Evolutionary conservation across 148 eudicot species (phyloP).

Genomic region (Dianthus caryophyllus): DNA sequence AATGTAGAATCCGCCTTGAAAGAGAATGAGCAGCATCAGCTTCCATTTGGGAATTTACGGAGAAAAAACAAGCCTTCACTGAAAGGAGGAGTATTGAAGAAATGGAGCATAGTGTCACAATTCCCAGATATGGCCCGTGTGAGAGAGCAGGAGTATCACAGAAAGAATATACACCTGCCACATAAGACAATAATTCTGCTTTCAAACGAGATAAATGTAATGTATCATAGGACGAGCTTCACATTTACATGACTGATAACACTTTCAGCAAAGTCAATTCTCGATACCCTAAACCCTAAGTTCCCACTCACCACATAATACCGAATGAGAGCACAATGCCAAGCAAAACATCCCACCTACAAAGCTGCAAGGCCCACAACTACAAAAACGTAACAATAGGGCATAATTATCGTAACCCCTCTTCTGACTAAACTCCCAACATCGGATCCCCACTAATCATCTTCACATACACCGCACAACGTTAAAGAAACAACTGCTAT

Average conservation of each 20-base stretch:
- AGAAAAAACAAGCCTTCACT: slow-evolving; percentile 81
- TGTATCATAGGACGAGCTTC: background rate
- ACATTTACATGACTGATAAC: no score
- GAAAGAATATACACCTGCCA: slow-evolving; percentile 72
- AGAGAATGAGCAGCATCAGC: slow-evolving; percentile 69
- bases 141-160: slow-evolving; percentile 88
- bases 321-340: background rate
- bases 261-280: no score
- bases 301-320: background rate
- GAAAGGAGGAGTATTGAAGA: slow-evolving; percentile 73
- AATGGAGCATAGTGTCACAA: slow-evolving; percentile 67
- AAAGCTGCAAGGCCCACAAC: no score
- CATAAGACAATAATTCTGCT: slow-evolving; percentile 7
- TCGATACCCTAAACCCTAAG: no score
- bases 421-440: no score
- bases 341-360: no score
- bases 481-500: no score
- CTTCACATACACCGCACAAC: no score
- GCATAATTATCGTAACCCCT: no score
- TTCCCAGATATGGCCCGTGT: slow-evolving; percentile 90
- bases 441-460: no score
- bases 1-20: slow-evolving; percentile 67
- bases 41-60: slow-evolving; percentile 74
- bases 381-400: no score
- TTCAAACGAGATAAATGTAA: background rate